These are phyloP conservation scores for Pseudogymnoascus sp. DNA, from an alignment of 2,329 filamentous ascomycete species.

Conservation along the genomic window DNA sequence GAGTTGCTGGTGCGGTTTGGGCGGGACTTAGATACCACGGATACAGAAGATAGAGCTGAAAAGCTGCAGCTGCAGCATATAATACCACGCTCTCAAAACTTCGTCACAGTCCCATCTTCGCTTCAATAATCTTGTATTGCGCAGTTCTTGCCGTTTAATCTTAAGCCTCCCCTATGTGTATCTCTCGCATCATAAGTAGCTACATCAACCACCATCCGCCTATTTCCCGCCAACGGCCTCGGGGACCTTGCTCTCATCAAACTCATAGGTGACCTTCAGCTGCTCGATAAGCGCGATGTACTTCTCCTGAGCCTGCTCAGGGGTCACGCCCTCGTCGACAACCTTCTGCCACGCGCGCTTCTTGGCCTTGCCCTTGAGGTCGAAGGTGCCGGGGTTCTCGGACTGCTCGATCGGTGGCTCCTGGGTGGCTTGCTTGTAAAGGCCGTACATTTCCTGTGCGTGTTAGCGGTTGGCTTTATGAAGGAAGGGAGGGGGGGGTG, in stretches of 20 bases:
- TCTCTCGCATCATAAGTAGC: background rate
- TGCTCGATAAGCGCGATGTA: slow-evolving; percentile 67
- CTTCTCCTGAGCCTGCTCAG: slow-evolving; percentile 61
- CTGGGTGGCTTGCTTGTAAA: slow-evolving; percentile 37
- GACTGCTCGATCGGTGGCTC: slow-evolving; percentile 29
- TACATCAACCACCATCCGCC: background rate
- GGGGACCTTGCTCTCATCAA: slow-evolving; percentile 53
- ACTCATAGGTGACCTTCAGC: slow-evolving; percentile 62
- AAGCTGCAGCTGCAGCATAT: background rate
- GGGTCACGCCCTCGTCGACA: slow-evolving; percentile 50
- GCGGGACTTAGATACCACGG: background rate
- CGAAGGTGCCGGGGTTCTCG: slow-evolving; percentile 56
- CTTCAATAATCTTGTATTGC: background rate
- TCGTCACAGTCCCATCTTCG: background rate
- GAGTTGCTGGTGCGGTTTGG: background rate
- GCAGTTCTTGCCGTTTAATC: background rate
- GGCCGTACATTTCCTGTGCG: slow-evolving; percentile 32
- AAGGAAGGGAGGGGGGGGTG: background rate
- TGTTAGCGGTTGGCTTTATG: background rate
- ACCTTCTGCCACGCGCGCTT: slow-evolving; percentile 66
- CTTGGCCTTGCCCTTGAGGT: slow-evolving; percentile 75
- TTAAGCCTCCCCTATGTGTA: background rate
- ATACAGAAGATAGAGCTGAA: background rate
- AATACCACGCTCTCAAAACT: background rate
- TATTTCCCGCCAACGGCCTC: slow-evolving; percentile 40